Conservation (phyloP, 139 green algal genomes). For the Mesotaenium endlicherianum region DNA sequence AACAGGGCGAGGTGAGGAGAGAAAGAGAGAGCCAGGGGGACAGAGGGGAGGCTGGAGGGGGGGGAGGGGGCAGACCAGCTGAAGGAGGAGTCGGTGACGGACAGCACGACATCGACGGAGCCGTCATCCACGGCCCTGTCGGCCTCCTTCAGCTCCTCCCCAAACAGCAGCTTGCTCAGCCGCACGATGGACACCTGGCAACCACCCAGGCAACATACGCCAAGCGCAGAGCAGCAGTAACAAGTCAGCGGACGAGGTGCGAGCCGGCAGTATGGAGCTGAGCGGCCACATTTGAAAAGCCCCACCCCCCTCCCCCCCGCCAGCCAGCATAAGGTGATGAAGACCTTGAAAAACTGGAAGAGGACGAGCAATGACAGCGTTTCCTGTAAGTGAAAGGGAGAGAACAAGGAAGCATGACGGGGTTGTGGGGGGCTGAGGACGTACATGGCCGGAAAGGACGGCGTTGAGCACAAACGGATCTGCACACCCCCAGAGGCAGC, state of each 20-base stretch:
- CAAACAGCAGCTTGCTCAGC: conserved; percentile 2
- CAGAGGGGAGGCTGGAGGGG: not conserved
- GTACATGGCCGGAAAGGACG: conserved; percentile 26
- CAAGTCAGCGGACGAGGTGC: not conserved
- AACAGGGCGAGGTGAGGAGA: not conserved
- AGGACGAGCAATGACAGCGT: not conserved
- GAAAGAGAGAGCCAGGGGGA: not conserved
- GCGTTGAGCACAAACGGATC: conserved; percentile 55
- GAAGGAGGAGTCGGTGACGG: not conserved
- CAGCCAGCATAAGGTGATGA: not conserved
- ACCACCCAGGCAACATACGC: too few species aligned
- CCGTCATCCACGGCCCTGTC: conserved; percentile 15
- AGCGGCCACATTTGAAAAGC: not conserved
- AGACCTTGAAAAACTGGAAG: not conserved
- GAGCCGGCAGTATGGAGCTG: not conserved
- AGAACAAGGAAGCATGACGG: not conserved
- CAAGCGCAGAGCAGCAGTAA: not conserved
- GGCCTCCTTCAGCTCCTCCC: conserved; percentile 7
- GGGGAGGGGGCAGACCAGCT: not conserved
- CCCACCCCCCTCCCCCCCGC: not conserved
- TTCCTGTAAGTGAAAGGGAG: not conserved
- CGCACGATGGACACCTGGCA: conserved; percentile 39
- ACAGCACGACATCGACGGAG: not conserved
- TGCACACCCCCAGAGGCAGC: not conserved
- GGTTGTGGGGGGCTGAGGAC: not conserved